Base-by-base conservation (phyloP, 345 rosid genomes). In the Odontarrhena argentea region DNA sequence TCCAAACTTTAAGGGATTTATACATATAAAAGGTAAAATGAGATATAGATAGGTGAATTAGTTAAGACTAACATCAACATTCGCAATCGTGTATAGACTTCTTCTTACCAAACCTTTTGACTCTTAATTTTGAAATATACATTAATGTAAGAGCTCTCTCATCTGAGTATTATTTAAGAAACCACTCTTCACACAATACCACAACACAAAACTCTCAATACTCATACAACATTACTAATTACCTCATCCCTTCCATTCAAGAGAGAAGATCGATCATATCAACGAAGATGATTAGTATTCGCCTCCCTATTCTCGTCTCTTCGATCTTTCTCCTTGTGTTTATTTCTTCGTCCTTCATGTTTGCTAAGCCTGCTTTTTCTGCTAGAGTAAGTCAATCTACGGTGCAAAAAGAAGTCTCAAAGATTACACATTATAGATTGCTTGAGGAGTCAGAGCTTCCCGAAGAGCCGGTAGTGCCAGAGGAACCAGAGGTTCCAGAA, bases 1-100 rank as follows among this genome's bases (percentile, higher is more conserved):
- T 40, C 30, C 14, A 60, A 40, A 15, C 64, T 8, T 9, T 9
- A 32, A 30, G 15, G 34, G 44, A 8, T 22, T 18, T 43, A 9
- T 22, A 9, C 45, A 32, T n/a, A 7, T 34, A 45, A 46, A 26
- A 70, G 22, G 63, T 68, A 15, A 46, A 47, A 37, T 38, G 25
- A 57, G 50, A 48, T 50, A 48, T 50, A 72, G 76, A 58, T 50
- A 72, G 76, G 61, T 65, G 61, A 58, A 48, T 65, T 72, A 65
- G 76, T 24, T 58, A 65, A 42, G 71, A 72, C 60, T 65, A 72
- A 42, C 41, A 22, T 73, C 41, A 43, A 18, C 9, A 58, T 30
- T 50, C 60, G 24, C 25, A 56, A 56, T 49, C 60, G 25, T 65
- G 54, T 38, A 22, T 5, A 58, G 67, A 25, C 24, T 13, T 72